Evolutionary conservation across 768 basidiomycete species (phyloP).

Genomic region (Dioszegia hungarica): DNA sequence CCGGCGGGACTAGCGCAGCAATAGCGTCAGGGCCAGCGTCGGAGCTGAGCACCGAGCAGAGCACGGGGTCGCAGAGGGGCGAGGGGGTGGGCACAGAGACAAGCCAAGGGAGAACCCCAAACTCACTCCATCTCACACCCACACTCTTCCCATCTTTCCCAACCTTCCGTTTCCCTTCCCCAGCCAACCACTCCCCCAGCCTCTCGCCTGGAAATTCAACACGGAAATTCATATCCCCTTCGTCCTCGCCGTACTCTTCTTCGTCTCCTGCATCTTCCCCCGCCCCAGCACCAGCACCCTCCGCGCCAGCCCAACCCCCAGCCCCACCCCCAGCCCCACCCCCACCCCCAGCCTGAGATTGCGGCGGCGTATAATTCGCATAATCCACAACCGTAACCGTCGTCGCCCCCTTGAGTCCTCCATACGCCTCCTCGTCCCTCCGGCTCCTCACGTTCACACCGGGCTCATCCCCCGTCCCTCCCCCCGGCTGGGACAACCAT

Average conservation of each 20-base stretch:
- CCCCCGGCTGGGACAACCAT: constrained; percentile 27
- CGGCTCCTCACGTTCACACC: constrained; percentile 45
- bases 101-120: not conserved
- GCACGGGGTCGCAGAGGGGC: no score
- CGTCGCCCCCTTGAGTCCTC: constrained; percentile 29
- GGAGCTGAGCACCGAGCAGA: no score
- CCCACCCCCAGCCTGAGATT: not conserved
- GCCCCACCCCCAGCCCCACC: not conserved
- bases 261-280: constrained; percentile 35
- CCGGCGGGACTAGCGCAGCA: no score
- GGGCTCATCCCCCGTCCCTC: constrained; percentile 45
- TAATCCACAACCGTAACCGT: constrained; percentile 31
- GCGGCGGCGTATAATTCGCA: not conserved
- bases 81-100: no score
- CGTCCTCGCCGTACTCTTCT: constrained; percentile 13
- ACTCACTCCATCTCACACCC: constrained; percentile 47
- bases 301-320: constrained; percentile 24
- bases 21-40: no score
- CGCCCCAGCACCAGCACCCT: constrained; percentile 34
- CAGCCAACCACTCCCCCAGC: constrained; percentile 39
- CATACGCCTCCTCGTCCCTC: constrained; percentile 43
- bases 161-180: constrained; percentile 20
- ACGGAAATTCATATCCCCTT: constrained; percentile 30
- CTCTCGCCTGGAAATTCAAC: constrained; percentile 43
- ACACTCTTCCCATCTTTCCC: constrained; percentile 29